Conservation (phyloP, 495 filamentous ascomycete species). For the Xylaria intraflava region DNA sequence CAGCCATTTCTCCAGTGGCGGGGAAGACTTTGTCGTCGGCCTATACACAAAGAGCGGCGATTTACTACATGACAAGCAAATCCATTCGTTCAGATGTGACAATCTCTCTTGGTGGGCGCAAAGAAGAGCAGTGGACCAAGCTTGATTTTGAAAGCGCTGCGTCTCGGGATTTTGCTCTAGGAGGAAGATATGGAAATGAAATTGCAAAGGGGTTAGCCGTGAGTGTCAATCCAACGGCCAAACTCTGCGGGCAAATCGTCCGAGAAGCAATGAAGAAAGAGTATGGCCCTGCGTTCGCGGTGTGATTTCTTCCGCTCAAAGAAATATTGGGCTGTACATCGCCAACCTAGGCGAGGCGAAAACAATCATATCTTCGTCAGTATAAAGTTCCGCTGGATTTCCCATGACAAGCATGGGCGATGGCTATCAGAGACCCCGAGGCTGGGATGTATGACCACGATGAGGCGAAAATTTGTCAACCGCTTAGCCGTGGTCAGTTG, state of each 20-base stretch:
- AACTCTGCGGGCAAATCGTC: slow-evolving; percentile 83
- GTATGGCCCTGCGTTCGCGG: slow-evolving; percentile 36
- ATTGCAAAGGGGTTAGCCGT: slow-evolving; percentile 71
- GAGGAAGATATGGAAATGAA: slow-evolving; percentile 71
- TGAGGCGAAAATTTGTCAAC: neutral
- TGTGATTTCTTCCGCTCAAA: slow-evolving; percentile 12
- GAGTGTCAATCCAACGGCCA: slow-evolving; percentile 78
- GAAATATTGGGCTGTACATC: neutral
- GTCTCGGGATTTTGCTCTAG: slow-evolving; percentile 65
- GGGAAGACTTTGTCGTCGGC: slow-evolving; percentile 60
- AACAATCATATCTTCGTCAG: neutral
- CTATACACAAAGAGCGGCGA: slow-evolving; percentile 69
- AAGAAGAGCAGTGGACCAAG: slow-evolving; percentile 39
- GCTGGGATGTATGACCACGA: neutral
- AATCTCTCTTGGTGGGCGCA: slow-evolving; percentile 23
- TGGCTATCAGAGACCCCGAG: neutral
- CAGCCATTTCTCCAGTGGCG: slow-evolving; percentile 52
- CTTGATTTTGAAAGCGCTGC: slow-evolving; percentile 64
- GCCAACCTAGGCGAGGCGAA: neutral
- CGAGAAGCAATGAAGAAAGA: slow-evolving; percentile 80
- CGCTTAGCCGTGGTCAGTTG: neutral
- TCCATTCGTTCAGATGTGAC: slow-evolving; percentile 19
- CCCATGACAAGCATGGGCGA: neutral
- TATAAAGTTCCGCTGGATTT: neutral
- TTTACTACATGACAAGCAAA: slow-evolving; percentile 61